Evolutionary conservation across 495 filamentous ascomycete genomes (phyloP), one percentile per base, ranked within the genome.

Genomic region (Penicillium atrosanguineum): DNA sequence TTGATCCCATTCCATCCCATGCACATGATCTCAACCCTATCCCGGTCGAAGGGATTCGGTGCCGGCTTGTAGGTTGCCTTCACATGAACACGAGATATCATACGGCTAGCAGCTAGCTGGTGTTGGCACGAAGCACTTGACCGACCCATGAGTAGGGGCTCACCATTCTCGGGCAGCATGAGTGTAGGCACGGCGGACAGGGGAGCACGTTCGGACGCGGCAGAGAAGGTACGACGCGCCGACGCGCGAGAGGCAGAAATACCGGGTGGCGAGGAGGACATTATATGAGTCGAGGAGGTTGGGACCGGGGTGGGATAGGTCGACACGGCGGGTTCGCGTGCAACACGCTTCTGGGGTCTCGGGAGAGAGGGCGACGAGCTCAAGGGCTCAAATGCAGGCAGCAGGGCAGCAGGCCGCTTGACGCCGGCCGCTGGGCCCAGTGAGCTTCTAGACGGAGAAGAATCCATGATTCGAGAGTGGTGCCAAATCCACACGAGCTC

Each of bases 1-100:
- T 91, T 96, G 45, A 93, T 79, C 12, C 94, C 93, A 70, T 98
- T 98, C 92, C 93, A 97, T 16, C 94, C 94, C 63, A 87, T 81
- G 71, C 94, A 98, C 66, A 88, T 80, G 50, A 98, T 86, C 68
- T 91, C 87, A 44, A 97, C 81, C 69, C 83, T 84, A 61, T 83
- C 84, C 51, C 79, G 77, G 56, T 87, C 85, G 55, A 83, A 75
- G 6, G 80, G 73, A 25, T 81, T 80, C 7, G 80, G 74, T 8
- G 87, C 82, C 3, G 87, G 78, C 44, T 91, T 83, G 68, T 94
- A 98, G 26, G 83, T 79, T 51, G 91, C 92, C 65, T 90, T 87
- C 69, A 96, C 87, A 66, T 98, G 94, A 42, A 97, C 81, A 61
- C 94, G 84, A 60, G 94, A 97, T 54, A 98, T 90, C 55, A 92